A percentile compares a stretch with the other conserved stretches of the same genome.
Evolutionary conservation across 2,329 filamentous ascomycete genomes (phyloP).

Genomic region (Neofusicoccum kwambonambiense): DNA sequence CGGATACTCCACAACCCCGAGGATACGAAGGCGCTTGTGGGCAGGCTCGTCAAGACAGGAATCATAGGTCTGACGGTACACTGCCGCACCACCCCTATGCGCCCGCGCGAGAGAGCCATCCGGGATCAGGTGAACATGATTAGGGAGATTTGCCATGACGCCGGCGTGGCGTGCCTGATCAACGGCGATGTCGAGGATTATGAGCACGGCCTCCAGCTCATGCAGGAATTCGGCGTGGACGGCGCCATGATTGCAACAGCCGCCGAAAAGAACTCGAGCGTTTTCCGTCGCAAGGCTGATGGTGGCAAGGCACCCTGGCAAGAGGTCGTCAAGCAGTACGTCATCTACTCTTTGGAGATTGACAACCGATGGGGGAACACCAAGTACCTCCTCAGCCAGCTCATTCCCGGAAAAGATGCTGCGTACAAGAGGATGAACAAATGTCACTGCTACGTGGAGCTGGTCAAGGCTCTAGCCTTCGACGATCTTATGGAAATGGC

Average conservation of each 20-base stretch:
- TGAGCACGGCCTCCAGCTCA: conserved; percentile 69
- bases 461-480: conserved; percentile 65
- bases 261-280: conserved; percentile 87
- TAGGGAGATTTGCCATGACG: conserved; percentile 72
- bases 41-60: conserved; percentile 76
- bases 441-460: conserved; percentile 69
- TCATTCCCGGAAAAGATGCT: conserved; percentile 77
- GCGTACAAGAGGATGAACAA: conserved; percentile 61
- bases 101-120: conserved; percentile 83
- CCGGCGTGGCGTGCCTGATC: conserved; percentile 89
- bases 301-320: conserved; percentile 73
- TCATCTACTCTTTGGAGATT: conserved; percentile 69
- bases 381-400: conserved; percentile 82
- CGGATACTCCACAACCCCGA: conserved; percentile 76
- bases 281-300: conserved; percentile 68
- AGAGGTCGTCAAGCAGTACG: conserved; percentile 73
- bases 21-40: conserved; percentile 74
- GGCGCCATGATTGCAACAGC: conserved; percentile 96
- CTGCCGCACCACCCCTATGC: conserved; percentile 95
- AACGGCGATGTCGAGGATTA: conserved; percentile 85
- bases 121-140: conserved; percentile 84
- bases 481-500: conserved; percentile 65
- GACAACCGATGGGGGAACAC: conserved; percentile 91
- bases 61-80: conserved; percentile 92
- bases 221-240: conserved; percentile 79